Base-by-base conservation (phyloP, 73 alveolate genomes). In the Paramecium tetraurelia region DNA sequence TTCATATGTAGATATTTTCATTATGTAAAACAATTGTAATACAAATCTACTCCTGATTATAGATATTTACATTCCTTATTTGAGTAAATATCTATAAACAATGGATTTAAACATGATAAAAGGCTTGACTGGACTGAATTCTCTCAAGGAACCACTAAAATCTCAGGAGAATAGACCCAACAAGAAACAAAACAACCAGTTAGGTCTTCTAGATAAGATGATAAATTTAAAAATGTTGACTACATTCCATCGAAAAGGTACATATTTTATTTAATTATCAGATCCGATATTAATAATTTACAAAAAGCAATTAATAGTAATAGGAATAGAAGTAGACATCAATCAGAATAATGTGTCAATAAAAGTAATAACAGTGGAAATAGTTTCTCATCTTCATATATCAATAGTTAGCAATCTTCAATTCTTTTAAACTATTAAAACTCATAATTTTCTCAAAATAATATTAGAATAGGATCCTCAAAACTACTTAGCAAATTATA, bases 11-110 rank as follows among this genome's bases (percentile, higher is more conserved):
- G 86, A 46, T 92, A 53, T 85, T 88, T 95, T 41, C 69, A 92
- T 18, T 96, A 96, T 92, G 80, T 94, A 44, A 75, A 95, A 43
- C 33, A 75, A 40, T 59, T 96, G 21, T 24, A 88, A 59, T 96
- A 96, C 95, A 97, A 96, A 33, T 97, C 95, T 7, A 93, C 93
- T 41, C 99, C 99, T 8, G 99, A 96, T 89, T 96, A 96, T 86
- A 63, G 92, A 36, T 95, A 93, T 85, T 70, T 96, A 22, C 72
- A 22, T 24, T 43, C 72, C 4, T 43, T 80, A 31, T 80, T 80
- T 80, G 90, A 80, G 24, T 44, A 40, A 27, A 21, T 80, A 18
- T 33, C 90, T 2, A 46, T 80, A 20, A 41, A 2, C 2, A 0
- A 41, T 80, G 90, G 90, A 44, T 80, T 80, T 16, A 80, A 80